Evolutionary conservation across 306 rosid species (phyloP), one percentile per base, ranked within the genome.

Genomic region (Dryas alaskensis): DNA sequence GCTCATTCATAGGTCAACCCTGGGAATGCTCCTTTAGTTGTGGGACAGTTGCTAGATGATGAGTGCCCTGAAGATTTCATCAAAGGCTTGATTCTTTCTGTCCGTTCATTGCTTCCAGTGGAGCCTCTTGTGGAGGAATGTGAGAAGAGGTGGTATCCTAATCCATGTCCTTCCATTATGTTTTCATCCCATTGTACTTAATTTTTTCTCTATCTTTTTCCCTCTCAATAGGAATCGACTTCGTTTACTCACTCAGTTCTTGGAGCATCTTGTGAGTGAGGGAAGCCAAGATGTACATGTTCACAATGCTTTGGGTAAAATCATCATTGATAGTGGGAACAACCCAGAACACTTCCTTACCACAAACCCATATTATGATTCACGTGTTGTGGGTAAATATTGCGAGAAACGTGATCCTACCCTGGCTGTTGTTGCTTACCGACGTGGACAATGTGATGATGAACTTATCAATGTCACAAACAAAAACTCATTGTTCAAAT

Each of bases 231-330:
- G 99, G 89, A 95, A 95, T 58, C 99, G 98, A 25, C 94, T 95
- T 80, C 97, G 99, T 42, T 81, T 95, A 65, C 99, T 95, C 72
- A 86, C 98, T 43, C 99, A 95, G 77, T 95, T 95, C 82, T 83
- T 95, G 87, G 99, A 95, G 86, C 98, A 95, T 90, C 96, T 95
- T 27, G 99, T 95, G 86, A 92, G 98, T 59, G 99, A 95, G 86
- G 99, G 99, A 83, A 95, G 99, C 92, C 99, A 92, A 81, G 99
- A 95, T 73, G 98, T 92, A 59, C 99, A 95, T 81, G 98, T 95
- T 54, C 99, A 95, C 69, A 95, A 95, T 70, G 99, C 99, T 25
- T 79, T 95, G 84, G 99, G 99, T 76, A 95, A 95, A 90, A 95
- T 95, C 73, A 95, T 95, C 81, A 90, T 95, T 67, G 99, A 95